Evolutionary conservation across 176 grass and related monocot species (phyloP).

Genomic region (Puccinellia tenuiflora): DNA sequence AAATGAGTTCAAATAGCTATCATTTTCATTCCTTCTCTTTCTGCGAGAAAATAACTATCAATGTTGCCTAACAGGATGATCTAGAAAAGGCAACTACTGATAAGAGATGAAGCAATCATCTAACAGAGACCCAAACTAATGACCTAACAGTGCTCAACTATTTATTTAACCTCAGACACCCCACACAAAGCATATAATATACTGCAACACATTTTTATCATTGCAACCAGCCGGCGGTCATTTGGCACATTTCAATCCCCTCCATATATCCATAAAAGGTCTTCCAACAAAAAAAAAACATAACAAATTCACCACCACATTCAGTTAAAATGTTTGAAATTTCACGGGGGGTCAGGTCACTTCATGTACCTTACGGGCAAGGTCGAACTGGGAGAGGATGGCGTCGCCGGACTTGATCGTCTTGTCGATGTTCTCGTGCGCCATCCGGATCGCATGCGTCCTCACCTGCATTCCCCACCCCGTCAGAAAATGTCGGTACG

Average conservation of each 20-base stretch:
- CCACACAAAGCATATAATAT: neutral
- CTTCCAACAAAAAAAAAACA: neutral
- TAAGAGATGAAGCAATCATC: neutral
- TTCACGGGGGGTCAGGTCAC: neutral
- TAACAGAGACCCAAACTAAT: neutral
- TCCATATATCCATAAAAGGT: conserved; percentile 12
- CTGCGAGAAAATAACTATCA: neutral
- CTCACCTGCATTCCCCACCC: conserved; percentile 41
- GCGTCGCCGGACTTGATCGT: conserved; percentile 60
- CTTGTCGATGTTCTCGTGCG: conserved; percentile 80
- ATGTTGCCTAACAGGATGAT: neutral
- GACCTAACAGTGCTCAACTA: neutral
- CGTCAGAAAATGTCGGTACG: neutral
- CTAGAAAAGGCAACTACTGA: neutral
- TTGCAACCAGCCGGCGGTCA: neutral
- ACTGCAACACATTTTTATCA: neutral
- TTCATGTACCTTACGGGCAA: conserved; percentile 51
- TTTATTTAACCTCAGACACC: neutral
- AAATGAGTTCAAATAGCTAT: neutral
- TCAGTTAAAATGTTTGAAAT: neutral
- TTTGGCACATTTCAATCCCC: neutral
- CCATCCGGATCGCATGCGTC: conserved; percentile 79
- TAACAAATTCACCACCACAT: neutral
- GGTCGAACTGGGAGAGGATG: conserved; percentile 73
- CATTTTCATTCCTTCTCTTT: neutral